A percentile compares a stretch with the other conserved stretches of the same genome.
Conservation (phyloP, 352 stramenopile genomes). For the Thalassiosira delicatula region DNA sequence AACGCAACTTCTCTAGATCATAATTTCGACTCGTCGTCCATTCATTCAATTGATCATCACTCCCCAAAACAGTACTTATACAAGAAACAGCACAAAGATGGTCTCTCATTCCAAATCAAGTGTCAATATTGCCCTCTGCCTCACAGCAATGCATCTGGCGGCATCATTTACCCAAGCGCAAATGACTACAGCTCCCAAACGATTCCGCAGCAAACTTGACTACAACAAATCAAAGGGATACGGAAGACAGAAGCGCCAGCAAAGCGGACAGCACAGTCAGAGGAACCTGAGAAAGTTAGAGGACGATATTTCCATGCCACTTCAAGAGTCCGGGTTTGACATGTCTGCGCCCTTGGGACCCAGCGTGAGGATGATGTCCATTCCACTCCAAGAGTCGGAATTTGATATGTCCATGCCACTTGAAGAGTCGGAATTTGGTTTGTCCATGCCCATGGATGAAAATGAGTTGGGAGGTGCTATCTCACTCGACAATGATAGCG, state of each 20-base stretch:
- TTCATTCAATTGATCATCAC: too few species aligned
- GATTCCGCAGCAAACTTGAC: slow-evolving; percentile 3
- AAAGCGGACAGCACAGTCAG: slow-evolving; percentile 1
- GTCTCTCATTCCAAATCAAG: too few species aligned
- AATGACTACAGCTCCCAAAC: slow-evolving; percentile 11
- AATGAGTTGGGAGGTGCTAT: not conserved
- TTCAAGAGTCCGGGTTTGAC: not conserved
- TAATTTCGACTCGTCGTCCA: too few species aligned
- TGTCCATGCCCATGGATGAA: slow-evolving; percentile 16
- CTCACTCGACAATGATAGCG: slow-evolving; percentile 6
- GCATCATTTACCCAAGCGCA: slow-evolving; percentile 18
- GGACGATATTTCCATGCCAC: not conserved
- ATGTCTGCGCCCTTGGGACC: too few species aligned
- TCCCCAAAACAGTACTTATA: too few species aligned
- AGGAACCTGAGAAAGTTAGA: slow-evolving; percentile 1
- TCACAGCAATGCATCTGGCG: slow-evolving; percentile 11
- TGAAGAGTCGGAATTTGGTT: slow-evolving; percentile 8
- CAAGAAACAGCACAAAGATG: too few species aligned
- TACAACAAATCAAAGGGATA: not conserved
- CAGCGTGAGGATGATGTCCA: too few species aligned
- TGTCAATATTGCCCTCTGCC: slow-evolving; percentile 15
- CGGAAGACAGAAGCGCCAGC: slow-evolving; percentile 5
- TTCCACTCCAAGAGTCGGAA: not conserved
- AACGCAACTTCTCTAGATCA: too few species aligned
- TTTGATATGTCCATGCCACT: slow-evolving; percentile 23